Evolutionary conservation across 495 filamentous ascomycete genomes (phyloP), one percentile per base, ranked within the genome.

Genomic region (Trichodelitschia bisporula): DNA sequence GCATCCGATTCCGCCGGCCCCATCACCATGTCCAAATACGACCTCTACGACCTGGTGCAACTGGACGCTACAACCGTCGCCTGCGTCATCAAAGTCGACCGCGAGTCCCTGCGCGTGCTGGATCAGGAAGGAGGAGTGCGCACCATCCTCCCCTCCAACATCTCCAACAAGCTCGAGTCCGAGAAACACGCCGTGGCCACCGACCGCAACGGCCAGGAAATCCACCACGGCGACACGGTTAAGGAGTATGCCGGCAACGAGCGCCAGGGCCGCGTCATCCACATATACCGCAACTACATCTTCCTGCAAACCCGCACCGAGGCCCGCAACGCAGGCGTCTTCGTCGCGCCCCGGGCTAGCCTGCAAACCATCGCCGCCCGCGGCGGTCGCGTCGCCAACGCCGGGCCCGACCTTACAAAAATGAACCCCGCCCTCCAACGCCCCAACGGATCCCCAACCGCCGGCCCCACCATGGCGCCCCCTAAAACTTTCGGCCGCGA

Each of bases 11-110:
- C 82, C 39, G 80, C 77, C 32, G 77, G 71, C 26, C 65, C 76
- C 36, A 70, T 69, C 6, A 67, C 72, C 28, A 62, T 78, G 15
- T 77, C 78, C 11, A 74, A 80, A 45, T 93, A 72, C 48, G 77
- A 84, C 36, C 67, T 99, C 19, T 74, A 82, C 36, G 86, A 99
- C 50, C 59, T 99, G 15, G 79, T 95, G 13, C 83, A 93, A 52
- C 66, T 99, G 35, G 89, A 95, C 50, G 64, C 77, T 25, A 63
- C 78, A 12, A 95, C 83, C 3, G 86, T 95, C 18, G 86, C 69
- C 26, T 89, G 77, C 46, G 69, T 95, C 25, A 69, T 89, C 53
- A 92, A 92, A 50, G 80, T 95, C 15, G 86, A 95, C 41, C 72
- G 83, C 19, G 86, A 95, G 46, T 77, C 79, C 4, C 50, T 99